These are phyloP conservation scores for Meredithiella fracta DNA, from an alignment of 2,329 filamentous ascomycete species.

Conservation along the genomic window DNA sequence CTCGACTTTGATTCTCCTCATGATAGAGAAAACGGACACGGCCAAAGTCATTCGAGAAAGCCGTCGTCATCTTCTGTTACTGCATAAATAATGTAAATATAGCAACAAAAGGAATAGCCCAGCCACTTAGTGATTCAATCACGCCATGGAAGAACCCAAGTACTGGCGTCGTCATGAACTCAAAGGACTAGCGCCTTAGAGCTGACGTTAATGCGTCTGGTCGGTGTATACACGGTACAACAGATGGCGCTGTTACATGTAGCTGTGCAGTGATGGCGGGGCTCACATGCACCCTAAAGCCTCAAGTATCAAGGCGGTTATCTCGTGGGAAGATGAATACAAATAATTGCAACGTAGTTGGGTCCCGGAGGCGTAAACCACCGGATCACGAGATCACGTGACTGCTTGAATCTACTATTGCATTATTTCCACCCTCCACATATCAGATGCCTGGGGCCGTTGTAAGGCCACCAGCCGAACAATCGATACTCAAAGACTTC, in stretches of 20 bases:
- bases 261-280: constrained; percentile 14
- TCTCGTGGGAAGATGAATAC: constrained; percentile 19
- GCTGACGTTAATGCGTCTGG: constrained; percentile 41
- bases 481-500: not conserved
- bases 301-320: not conserved
- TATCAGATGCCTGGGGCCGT: not conserved
- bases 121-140: constrained; percentile 18
- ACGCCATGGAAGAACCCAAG: constrained; percentile 17
- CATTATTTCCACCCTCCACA: not conserved
- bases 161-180: constrained; percentile 33
- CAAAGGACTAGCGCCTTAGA: constrained; percentile 27
- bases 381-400: not conserved
- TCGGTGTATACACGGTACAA: constrained; percentile 29
- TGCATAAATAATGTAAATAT: constrained; percentile 6
- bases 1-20: constrained; percentile 87
- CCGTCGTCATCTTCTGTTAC: constrained; percentile 23
- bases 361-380: not conserved
- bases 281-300: not conserved
- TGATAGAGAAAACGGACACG: constrained; percentile 47
- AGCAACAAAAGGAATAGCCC: constrained; percentile 23
- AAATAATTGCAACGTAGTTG: constrained; percentile 8
- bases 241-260: constrained; percentile 4
- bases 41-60: constrained; percentile 94
- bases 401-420: not conserved
- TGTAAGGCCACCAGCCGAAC: not conserved